Percentiles rank a stretch among this genome's conserved stretches.
phyloP scores from a whole-genome alignment of 768 basidiomycete species.

The Neoboletus magnificus region DNA sequence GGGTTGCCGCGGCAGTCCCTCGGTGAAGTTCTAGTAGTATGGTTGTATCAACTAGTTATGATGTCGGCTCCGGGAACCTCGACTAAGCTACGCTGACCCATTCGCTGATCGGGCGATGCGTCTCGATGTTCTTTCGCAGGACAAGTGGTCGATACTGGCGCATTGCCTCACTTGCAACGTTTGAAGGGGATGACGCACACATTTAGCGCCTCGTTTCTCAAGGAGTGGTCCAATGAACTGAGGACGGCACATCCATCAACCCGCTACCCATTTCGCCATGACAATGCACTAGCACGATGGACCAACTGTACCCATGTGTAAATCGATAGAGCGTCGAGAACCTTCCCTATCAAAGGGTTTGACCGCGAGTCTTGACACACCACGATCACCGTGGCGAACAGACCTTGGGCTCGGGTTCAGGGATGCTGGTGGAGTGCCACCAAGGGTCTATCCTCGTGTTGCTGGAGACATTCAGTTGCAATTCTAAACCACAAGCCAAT shows the following conservation, averaged over 20 bases:
- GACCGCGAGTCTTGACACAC: background rate
- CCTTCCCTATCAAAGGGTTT: background rate
- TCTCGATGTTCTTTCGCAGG: background rate
- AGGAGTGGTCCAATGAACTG: constrained; percentile 26
- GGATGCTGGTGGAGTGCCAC: background rate
- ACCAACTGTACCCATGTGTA: background rate
- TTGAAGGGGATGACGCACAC: constrained; percentile 47
- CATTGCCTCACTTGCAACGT: background rate
- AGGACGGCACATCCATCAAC: background rate
- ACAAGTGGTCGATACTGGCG: background rate
- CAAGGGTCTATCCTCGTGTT: background rate
- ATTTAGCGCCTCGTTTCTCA: constrained; percentile 46
- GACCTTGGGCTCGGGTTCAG: constrained; percentile 6
- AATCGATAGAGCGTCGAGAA: background rate
- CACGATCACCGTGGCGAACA: background rate
- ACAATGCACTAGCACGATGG: constrained; percentile 32
- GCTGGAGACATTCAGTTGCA: background rate
- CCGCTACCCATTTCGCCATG: background rate
- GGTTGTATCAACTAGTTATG: too few relatives aligned
- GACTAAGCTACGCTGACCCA: background rate
- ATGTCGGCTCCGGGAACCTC: background rate
- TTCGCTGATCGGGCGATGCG: background rate
- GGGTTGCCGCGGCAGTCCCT: background rate
- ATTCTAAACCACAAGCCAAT: background rate
- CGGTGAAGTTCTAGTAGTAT: too few relatives aligned